A percentile compares a stretch with the other conserved stretches of the same genome.
Evolutionary conservation across 768 basidiomycete genomes (phyloP).

Genomic region (Mycena galericulata): DNA sequence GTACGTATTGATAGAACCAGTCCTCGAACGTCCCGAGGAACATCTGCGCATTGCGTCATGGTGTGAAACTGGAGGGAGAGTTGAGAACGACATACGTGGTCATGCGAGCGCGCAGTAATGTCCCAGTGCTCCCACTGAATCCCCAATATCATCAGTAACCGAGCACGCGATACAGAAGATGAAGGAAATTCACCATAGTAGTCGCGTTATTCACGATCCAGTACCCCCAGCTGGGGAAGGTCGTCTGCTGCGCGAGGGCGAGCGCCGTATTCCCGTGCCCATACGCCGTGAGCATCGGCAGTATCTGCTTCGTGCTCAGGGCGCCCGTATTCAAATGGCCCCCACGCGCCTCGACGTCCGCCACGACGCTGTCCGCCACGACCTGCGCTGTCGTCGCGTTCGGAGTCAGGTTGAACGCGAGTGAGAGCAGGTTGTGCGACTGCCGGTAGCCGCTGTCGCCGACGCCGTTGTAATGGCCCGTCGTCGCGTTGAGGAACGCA

Average conservation of each 20-base stretch:
- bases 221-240: conserved; percentile 47
- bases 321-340: too few relatives aligned
- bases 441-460: conserved; percentile 46
- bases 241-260: conserved; percentile 43
- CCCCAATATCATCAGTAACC: background rate
- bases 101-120: conserved; percentile 44
- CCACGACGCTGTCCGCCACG: conserved; percentile 43
- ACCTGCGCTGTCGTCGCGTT: conserved; percentile 36
- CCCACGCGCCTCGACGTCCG: conserved; percentile 38
- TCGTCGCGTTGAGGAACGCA: conserved; percentile 39
- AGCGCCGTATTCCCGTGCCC: conserved; percentile 41
- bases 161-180: background rate
- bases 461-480: conserved; percentile 40
- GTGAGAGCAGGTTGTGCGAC: conserved; percentile 45
- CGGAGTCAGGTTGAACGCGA: conserved; percentile 41
- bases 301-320: conserved; percentile 41
- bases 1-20: conserved; percentile 45
- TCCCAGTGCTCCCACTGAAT: conserved; percentile 48
- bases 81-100: conserved; percentile 39
- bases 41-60: conserved; percentile 31
- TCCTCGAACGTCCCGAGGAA: conserved; percentile 50
- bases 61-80: too few relatives aligned
- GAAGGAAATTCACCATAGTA: conserved; percentile 38
- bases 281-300: conserved; percentile 40
- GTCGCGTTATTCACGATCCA: conserved; percentile 47